Base-by-base conservation (phyloP, 192 early-diverging fungal species). In the Coemansia brasiliensis region DNA sequence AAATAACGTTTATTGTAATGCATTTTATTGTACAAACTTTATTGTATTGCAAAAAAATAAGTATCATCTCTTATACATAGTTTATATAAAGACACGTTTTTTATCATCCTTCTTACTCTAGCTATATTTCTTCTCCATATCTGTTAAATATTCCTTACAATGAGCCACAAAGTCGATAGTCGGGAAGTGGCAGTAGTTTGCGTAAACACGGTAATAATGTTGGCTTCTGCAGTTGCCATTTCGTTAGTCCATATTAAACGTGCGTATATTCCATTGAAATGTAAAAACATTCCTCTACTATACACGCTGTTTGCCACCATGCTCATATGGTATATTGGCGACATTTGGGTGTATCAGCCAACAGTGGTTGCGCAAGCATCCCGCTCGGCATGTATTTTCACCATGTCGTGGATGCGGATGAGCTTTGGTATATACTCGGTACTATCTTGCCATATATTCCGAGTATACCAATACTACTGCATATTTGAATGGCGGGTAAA, bases 321-420 rank as follows among this genome's bases (percentile, higher is more conserved):
- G 59, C 40, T 69, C 6, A 5, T 62, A 5, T 76, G 73, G 73
- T 76, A 53, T 39, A 25, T 76, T 4, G 73, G 73, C 55, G 73
- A 76, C 55, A 68, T 76, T 9, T 76, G 46, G 48, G 61, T 59
- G 26, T 65, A 76, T 51, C 66, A 65, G 44, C 73, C 73, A 1
- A 54, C 67, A 5, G 49, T 67, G 12, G 67, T 66, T 0, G n/a
- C 13, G 5, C 15, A 11, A 2, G 52, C 60, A 15, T 65, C 73
- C 13, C 67, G 67, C 10, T 10, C 59, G 11, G 59, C 56, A 2
- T 76, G 73, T 18, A 69, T 76, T 27, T 37, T 59, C 4, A 59
- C 73, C 10, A 66, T 66, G 65, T 69, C 73, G 13, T 76, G 73
- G 73, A 57, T 76, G 44, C 73, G 73, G 3, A 66, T 76, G 59